phyloP scores from a whole-genome alignment of 495 filamentous ascomycete species.

The Aspergillus cristatus region DNA sequence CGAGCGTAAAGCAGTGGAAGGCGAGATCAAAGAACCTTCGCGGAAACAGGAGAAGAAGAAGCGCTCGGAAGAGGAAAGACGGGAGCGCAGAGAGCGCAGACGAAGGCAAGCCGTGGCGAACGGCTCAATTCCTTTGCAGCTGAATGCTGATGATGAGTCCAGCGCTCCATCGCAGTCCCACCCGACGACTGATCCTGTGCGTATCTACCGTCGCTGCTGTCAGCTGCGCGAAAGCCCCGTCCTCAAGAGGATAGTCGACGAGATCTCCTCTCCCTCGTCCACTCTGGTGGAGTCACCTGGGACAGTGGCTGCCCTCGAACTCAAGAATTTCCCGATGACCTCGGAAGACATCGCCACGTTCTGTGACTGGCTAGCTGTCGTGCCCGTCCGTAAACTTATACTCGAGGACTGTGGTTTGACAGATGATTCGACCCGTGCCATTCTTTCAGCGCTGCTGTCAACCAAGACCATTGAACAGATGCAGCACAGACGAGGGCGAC shows the following conservation, averaged over 20 bases:
- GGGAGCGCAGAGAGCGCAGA: slow-evolving; percentile 77
- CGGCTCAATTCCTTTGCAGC: slow-evolving; percentile 69
- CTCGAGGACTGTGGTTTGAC: slow-evolving; percentile 80
- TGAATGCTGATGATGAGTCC: slow-evolving; percentile 50
- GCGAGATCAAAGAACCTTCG: slow-evolving; percentile 40
- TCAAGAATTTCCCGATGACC: slow-evolving; percentile 75
- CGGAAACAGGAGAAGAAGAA: slow-evolving; percentile 89
- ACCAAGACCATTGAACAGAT: slow-evolving; percentile 56
- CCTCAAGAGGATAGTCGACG: slow-evolving; percentile 77
- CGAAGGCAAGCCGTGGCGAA: slow-evolving; percentile 71
- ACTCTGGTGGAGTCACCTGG: slow-evolving; percentile 52
- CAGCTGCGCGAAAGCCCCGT: slow-evolving; percentile 87
- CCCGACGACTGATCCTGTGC: slow-evolving; percentile 82
- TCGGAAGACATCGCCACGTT: slow-evolving; percentile 75
- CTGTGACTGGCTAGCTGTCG: slow-evolving; percentile 87
- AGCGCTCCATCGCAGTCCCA: slow-evolving; percentile 49
- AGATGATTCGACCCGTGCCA: slow-evolving; percentile 75
- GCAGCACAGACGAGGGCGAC: slow-evolving; percentile 34
- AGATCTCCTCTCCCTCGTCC: slow-evolving; percentile 62
- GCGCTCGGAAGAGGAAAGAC: slow-evolving; percentile 76
- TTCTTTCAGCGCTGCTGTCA: slow-evolving; percentile 79
- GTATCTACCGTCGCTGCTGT: slow-evolving; percentile 92
- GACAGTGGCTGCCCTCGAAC: slow-evolving; percentile 68
- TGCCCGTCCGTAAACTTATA: slow-evolving; percentile 75
- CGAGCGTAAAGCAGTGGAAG: slow-evolving; percentile 22